Conservation (phyloP, 2,329 filamentous ascomycete genomes). For the Claviceps sp. region DNA sequence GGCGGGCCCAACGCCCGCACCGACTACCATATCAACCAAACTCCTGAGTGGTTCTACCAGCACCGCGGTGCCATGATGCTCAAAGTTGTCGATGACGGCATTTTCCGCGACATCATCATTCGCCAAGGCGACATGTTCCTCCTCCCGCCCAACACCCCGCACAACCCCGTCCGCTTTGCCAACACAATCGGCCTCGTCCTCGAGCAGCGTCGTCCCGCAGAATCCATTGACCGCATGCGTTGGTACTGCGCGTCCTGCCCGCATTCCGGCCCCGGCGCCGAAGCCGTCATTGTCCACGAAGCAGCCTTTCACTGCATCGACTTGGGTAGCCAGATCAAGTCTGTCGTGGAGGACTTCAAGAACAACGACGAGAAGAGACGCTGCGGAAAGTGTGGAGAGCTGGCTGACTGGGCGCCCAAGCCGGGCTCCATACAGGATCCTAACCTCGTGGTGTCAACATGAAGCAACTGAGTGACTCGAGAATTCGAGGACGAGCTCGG, state of each 20-base stretch:
- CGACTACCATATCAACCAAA: slow-evolving; percentile 97
- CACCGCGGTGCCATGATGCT: slow-evolving; percentile 87
- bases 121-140: slow-evolving; percentile 89
- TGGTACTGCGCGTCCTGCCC: slow-evolving; percentile 77
- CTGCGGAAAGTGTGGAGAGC: slow-evolving; percentile 61
- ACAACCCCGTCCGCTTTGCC: slow-evolving; percentile 88
- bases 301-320: slow-evolving; percentile 78
- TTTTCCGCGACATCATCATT: slow-evolving; percentile 78
- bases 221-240: slow-evolving; percentile 61
- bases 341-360: slow-evolving; percentile 73
- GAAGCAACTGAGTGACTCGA: background rate
- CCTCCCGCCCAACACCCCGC: slow-evolving; percentile 84
- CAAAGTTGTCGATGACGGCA: slow-evolving; percentile 62
- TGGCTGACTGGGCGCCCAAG: slow-evolving; percentile 59
- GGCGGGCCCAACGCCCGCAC: slow-evolving; percentile 92
- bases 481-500: no score
- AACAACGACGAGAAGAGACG: slow-evolving; percentile 51
- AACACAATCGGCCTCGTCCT: slow-evolving; percentile 89
- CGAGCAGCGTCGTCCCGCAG: slow-evolving; percentile 65
- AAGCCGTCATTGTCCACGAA: slow-evolving; percentile 59
- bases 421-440: slow-evolving; percentile 46
- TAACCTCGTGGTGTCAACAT: slow-evolving; percentile 27
- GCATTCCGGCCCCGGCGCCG: slow-evolving; percentile 8
- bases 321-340: slow-evolving; percentile 88
- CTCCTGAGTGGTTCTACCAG: slow-evolving; percentile 97